Conservation (phyloP, 2,329 filamentous ascomycete genomes). For the Nemania sp. region DNA sequence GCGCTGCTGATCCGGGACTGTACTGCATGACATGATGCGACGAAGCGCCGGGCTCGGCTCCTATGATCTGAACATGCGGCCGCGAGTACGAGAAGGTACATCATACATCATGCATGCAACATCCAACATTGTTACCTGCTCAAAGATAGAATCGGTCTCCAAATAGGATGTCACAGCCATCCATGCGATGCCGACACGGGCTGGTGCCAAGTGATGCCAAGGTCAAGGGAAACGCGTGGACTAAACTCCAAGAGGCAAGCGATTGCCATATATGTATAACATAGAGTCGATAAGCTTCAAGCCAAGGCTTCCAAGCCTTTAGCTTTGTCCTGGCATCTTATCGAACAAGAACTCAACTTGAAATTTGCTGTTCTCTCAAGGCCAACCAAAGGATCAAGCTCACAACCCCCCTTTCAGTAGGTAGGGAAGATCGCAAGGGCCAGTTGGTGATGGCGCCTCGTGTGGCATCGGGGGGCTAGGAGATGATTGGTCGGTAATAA, state of each 20-base stretch:
- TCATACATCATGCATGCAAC: too few relatives aligned
- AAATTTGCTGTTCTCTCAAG: slow-evolving; percentile 3
- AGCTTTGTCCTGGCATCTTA: slow-evolving; percentile 15
- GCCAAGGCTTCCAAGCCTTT: slow-evolving; percentile 16
- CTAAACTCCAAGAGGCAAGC: slow-evolving; percentile 25
- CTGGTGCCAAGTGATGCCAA: slow-evolving; percentile 15
- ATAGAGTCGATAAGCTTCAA: slow-evolving; percentile 23
- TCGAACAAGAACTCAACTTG: slow-evolving; percentile 12
- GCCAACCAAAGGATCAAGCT: slow-evolving; percentile 3
- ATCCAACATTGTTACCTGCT: too few relatives aligned
- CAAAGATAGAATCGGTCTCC: too few relatives aligned
- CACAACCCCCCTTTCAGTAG: slow-evolving; percentile 2
- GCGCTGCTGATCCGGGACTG: background rate
- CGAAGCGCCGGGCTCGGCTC: background rate
- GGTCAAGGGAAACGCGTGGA: slow-evolving; percentile 14
- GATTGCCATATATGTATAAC: slow-evolving; percentile 8
- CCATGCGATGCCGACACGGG: slow-evolving; percentile 15
- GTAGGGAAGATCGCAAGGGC: slow-evolving; percentile 14
- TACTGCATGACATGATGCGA: slow-evolving; percentile 9
- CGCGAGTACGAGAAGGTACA: too few relatives aligned
- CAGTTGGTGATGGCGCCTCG: slow-evolving; percentile 14
- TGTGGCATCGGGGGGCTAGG: background rate
- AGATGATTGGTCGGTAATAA: slow-evolving; percentile 9
- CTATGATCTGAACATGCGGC: background rate
- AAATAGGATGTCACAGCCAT: too few relatives aligned